phyloP scores from a whole-genome alignment of 2,329 filamentous ascomycete genomes.

The Paraconiothyrium sp. region DNA sequence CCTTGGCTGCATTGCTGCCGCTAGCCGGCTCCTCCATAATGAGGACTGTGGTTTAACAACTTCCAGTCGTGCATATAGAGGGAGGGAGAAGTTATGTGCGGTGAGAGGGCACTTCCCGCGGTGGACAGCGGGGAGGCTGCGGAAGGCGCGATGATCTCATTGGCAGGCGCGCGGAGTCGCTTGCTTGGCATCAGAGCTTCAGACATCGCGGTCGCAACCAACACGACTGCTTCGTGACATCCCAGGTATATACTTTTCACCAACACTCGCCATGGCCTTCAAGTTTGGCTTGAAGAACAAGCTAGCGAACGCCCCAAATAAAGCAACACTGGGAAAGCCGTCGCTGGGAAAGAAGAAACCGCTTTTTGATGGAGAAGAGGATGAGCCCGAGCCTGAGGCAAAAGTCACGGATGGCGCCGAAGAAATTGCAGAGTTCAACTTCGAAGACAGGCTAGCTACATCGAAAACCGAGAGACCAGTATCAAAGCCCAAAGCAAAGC shows the following conservation, averaged over 20 bases:
- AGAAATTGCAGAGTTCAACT: slow-evolving; percentile 66
- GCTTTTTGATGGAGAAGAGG: slow-evolving; percentile 65
- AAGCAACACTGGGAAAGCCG: slow-evolving; percentile 28
- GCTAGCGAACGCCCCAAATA: slow-evolving; percentile 29
- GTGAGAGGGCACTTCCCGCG: background rate
- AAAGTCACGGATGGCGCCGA: slow-evolving; percentile 56
- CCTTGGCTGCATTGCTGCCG: slow-evolving; percentile 22
- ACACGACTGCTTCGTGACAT: slow-evolving; percentile 1
- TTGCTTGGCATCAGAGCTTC: slow-evolving; percentile 38
- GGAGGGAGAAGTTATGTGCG: background rate
- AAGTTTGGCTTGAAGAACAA: slow-evolving; percentile 72
- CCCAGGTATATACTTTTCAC: background rate
- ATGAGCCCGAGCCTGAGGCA: slow-evolving; percentile 53
- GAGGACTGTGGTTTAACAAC: slow-evolving; percentile 22
- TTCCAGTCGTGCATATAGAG: slow-evolving; percentile 30
- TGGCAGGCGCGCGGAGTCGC: slow-evolving; percentile 29
- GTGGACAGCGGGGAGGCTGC: slow-evolving; percentile 31
- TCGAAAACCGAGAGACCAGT: slow-evolving; percentile 29
- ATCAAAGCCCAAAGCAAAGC: slow-evolving; percentile 46
- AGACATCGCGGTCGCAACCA: background rate
- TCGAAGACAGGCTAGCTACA: slow-evolving; percentile 60
- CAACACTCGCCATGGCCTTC: slow-evolving; percentile 49
- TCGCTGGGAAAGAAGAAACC: slow-evolving; percentile 41
- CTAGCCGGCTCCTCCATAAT: slow-evolving; percentile 43
- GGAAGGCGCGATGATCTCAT: slow-evolving; percentile 38